phyloP scores from a whole-genome alignment of 2,329 filamentous ascomycete species.

The Balansia obtecta region DNA sequence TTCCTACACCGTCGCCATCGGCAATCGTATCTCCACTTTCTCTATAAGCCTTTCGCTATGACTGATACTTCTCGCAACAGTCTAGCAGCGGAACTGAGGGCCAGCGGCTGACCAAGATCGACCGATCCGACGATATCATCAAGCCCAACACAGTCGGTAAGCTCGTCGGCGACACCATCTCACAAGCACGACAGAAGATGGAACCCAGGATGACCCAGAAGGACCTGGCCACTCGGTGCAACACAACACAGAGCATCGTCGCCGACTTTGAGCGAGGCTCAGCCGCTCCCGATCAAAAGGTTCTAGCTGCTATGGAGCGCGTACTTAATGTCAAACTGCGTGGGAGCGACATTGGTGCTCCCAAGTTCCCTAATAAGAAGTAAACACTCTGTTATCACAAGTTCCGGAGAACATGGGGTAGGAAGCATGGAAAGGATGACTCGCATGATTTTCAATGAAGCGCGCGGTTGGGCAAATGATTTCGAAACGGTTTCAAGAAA shows the following conservation, averaged over 20 bases:
- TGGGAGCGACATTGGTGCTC: conserved; percentile 72
- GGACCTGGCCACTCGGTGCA: conserved; percentile 73
- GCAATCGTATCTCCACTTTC: not conserved
- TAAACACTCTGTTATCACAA: conserved; percentile 7
- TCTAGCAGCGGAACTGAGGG: conserved; percentile 45
- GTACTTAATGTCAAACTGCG: conserved; percentile 81
- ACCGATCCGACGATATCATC: conserved; percentile 93
- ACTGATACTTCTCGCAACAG: conserved; percentile 14
- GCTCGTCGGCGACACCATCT: conserved; percentile 72
- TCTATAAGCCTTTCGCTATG: not conserved
- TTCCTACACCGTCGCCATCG: not conserved
- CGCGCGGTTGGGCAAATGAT: conserved; percentile 1
- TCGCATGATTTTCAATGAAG: conserved; percentile 2
- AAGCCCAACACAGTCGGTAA: conserved; percentile 86
- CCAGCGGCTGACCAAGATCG: conserved; percentile 94
- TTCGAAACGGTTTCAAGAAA: not conserved
- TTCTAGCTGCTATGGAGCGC: conserved; percentile 65
- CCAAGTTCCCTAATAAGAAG: conserved; percentile 68
- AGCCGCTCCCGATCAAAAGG: conserved; percentile 71
- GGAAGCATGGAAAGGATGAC: not conserved
- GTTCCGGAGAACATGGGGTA: not conserved
- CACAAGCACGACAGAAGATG: conserved; percentile 63
- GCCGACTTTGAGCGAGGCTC: conserved; percentile 76
- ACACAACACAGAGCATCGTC: conserved; percentile 69
- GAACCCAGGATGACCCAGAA: conserved; percentile 97